Conservation (phyloP, 2,329 filamentous ascomycete species). For the Magnaporthiopsis rhizophila region DNA sequence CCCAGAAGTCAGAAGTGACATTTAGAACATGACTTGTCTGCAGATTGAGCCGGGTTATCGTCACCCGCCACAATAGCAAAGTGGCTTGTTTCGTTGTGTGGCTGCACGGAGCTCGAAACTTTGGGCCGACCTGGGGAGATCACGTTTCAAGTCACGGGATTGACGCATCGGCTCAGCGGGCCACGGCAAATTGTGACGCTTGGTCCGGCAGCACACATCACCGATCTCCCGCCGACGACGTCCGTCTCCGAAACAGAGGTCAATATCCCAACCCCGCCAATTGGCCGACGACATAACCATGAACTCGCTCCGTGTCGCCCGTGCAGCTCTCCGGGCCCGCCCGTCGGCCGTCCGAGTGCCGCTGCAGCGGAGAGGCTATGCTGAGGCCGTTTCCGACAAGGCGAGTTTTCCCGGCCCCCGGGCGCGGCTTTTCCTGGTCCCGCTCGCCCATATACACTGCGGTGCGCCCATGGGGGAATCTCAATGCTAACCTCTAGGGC, state of each 20-base stretch:
- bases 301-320: slow-evolving; percentile 91
- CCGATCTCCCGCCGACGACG: slow-evolving; percentile 29
- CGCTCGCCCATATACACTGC: background rate
- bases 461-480: too few species aligned
- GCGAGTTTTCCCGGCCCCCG: slow-evolving; percentile 29
- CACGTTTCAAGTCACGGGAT: slow-evolving; percentile 1
- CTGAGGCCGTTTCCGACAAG: slow-evolving; percentile 80
- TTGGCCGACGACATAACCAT: slow-evolving; percentile 55
- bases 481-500: slow-evolving; percentile 19
- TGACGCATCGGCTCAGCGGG: background rate
- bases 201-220: slow-evolving; percentile 27
- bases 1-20: too few species aligned
- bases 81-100: background rate
- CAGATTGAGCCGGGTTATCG: too few species aligned
- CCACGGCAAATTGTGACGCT: slow-evolving; percentile 17
- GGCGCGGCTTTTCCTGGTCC: background rate
- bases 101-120: too few species aligned
- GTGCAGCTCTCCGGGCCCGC: slow-evolving; percentile 77
- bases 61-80: too few species aligned
- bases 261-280: slow-evolving; percentile 22
- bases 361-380: slow-evolving; percentile 83
- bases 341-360: slow-evolving; percentile 68
- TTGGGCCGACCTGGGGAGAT: background rate
- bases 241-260: slow-evolving; percentile 16
- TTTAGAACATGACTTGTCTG: too few species aligned